These are phyloP conservation scores for Mycena haematopus DNA, from an alignment of 768 basidiomycete genomes.

Conservation along the genomic window DNA sequence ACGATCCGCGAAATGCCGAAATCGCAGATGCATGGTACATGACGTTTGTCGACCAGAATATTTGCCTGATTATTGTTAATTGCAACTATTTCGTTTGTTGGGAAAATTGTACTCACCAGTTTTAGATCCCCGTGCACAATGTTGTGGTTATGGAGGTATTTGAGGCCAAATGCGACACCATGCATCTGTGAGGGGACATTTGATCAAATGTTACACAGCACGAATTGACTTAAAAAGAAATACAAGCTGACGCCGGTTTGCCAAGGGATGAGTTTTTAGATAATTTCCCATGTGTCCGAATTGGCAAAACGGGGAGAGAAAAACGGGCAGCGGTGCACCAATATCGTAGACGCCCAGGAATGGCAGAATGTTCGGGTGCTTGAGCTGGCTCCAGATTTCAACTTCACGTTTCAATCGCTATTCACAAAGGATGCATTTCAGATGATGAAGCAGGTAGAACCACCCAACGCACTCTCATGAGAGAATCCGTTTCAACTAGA, in stretches of 20 bases:
- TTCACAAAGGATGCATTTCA: neutral
- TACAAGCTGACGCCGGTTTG: neutral
- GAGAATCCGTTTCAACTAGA: neutral
- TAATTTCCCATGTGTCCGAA: neutral
- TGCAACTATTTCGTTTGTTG: neutral
- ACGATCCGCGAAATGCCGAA: neutral
- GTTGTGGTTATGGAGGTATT: neutral
- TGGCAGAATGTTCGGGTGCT: neutral
- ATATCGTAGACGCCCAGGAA: neutral
- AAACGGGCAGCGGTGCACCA: neutral
- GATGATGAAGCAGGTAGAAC: neutral
- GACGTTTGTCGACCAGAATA: neutral
- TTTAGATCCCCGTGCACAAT: slow-evolving; percentile 13
- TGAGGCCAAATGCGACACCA: neutral
- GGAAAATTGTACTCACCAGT: neutral
- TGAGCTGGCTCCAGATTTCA: neutral
- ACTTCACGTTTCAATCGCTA: neutral
- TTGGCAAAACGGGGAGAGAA: neutral
- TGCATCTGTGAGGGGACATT: neutral
- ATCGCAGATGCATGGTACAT: neutral
- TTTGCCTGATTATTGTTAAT: neutral
- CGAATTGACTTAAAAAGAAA: neutral
- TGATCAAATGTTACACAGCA: slow-evolving; percentile 3
- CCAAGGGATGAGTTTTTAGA: neutral
- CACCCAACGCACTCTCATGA: neutral